phyloP scores from a whole-genome alignment of 2,329 filamentous ascomycete species.

The Atkinsonella hypoxylon region DNA sequence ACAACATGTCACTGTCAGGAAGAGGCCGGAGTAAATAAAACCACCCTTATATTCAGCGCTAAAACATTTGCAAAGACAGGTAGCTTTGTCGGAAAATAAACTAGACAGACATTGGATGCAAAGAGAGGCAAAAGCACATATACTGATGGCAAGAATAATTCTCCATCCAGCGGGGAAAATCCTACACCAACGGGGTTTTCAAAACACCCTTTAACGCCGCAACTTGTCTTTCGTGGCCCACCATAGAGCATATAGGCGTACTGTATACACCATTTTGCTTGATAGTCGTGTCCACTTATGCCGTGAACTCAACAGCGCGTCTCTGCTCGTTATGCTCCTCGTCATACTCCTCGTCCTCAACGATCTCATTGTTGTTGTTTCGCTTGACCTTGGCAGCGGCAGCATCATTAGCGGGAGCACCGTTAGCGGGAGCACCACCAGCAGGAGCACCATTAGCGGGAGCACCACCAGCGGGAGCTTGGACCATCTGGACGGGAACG shows the following conservation, averaged over 20 bases:
- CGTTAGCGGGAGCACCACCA: not conserved
- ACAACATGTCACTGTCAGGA: too few relatives aligned
- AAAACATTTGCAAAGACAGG: not conserved
- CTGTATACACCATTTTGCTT: not conserved
- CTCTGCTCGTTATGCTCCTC: slow-evolving; percentile 5
- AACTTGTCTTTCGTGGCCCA: not conserved
- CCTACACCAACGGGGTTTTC: not conserved
- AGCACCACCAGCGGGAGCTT: not conserved
- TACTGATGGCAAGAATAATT: not conserved
- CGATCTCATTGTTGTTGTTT: slow-evolving; percentile 2
- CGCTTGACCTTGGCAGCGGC: not conserved
- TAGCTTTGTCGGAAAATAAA: not conserved
- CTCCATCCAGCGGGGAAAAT: not conserved
- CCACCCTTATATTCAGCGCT: not conserved
- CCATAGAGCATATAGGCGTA: not conserved
- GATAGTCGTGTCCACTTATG: slow-evolving; percentile 2
- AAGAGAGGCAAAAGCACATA: not conserved
- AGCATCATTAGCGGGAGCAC: not conserved
- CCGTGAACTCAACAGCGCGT: slow-evolving; percentile 9
- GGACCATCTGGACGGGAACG: slow-evolving; percentile 6
- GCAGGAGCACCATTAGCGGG: not conserved
- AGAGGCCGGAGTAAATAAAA: not conserved
- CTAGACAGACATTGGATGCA: not conserved
- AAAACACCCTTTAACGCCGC: not conserved
- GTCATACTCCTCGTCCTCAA: slow-evolving; percentile 4